Evolutionary conservation across 1,284 basidiomycete species (phyloP), one percentile per base, ranked within the genome.

Genomic region (Vanrija sp.): DNA sequence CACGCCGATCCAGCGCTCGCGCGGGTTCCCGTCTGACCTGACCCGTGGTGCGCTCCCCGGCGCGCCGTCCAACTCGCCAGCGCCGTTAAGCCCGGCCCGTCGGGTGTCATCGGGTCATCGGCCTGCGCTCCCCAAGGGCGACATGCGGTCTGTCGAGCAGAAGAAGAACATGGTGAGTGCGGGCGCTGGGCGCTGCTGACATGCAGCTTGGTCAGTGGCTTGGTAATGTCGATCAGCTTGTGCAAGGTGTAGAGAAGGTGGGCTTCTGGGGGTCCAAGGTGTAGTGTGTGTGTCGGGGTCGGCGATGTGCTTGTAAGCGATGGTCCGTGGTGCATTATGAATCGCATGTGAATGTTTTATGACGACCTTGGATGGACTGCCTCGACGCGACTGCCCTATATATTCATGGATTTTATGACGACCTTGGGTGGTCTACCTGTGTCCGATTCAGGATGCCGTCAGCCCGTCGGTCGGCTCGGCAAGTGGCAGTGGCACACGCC

Each of bases 181-280:
- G 22, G 7, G 3, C 0, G 3, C 19, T 3, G 10, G 18, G 16
- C 3, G 15, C 12, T 22, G 42, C 47, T 54, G 37, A 54, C 25
- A 20, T 14, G 16, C 53, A 72, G 69, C 69, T 93, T 49, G 85
- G 85, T 0, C 83, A 82, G 48, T 85, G 90, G 83, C 71, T 93
- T 45, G 89, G 88, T 1, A 93, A 93, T 67, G 89, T 93, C 7
- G 89, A 92, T 68, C 85, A 87, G 45, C 79, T 92, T 9, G 87
- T 93, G 4, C 87, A 89, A 62, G 86, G 88, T 2, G 87, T 92
- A 19, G 80, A 85, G 59, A 86, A 84, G 73, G 87, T 86, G 0
- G 88, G 88, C 0, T 84, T 91, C 51, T 91, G 87, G 87, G 88
- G 31, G 12, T 31, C 31, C 12, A 31, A 31, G 31, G 31, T 31